Conservation (phyloP, 805 yeast genomes). For the Yueomyces sinensis region DNA sequence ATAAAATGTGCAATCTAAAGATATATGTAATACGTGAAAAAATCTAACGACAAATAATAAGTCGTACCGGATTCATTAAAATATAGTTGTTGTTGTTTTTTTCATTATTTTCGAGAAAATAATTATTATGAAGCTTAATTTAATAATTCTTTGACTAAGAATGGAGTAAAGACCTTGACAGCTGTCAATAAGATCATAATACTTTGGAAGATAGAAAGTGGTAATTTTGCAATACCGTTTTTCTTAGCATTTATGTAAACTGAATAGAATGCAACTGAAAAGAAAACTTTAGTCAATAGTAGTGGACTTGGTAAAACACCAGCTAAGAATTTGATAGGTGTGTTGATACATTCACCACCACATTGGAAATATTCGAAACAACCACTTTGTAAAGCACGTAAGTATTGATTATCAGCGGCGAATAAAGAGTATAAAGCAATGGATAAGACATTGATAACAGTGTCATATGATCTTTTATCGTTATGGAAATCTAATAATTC, state of each 20-base stretch:
- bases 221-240: conserved; percentile 54
- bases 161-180: conserved; percentile 66
- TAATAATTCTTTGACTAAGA: conserved; percentile 40
- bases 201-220: conserved; percentile 58
- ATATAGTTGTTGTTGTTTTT: no score
- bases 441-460: conserved; percentile 81
- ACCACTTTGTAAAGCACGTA: conserved; percentile 67
- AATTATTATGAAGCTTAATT: conserved; percentile 10
- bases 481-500: conserved; percentile 57
- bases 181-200: conserved; percentile 63
- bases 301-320: conserved; percentile 73
- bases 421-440: conserved; percentile 82
- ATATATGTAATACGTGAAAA: no score
- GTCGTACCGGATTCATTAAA: no score
- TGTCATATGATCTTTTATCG: conserved; percentile 64
- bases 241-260: conserved; percentile 53
- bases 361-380: conserved; percentile 75
- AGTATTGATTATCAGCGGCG: conserved; percentile 65
- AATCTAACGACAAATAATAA: no score
- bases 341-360: conserved; percentile 69
- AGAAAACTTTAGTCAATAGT: conserved; percentile 70
- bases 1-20: no score
- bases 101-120: no score
- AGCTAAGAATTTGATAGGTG: conserved; percentile 73
- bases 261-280: conserved; percentile 78